Evolutionary conservation across 768 basidiomycete species (phyloP), one percentile per base, ranked within the genome.

Genomic region (Psilocybe sp.): DNA sequence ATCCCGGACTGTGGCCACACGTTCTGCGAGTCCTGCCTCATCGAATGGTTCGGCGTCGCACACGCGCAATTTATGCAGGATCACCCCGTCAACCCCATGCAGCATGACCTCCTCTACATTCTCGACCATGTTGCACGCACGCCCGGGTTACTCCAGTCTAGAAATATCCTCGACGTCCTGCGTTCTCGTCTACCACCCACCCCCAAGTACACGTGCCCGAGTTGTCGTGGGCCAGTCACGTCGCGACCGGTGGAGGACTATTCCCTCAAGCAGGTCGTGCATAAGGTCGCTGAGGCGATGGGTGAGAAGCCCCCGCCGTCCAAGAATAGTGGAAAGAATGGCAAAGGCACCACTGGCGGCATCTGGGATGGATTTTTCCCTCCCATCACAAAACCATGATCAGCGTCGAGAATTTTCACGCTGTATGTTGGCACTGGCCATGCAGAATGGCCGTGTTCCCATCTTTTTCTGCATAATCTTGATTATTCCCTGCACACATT

Each of bases 1-100:
- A 71, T 89, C 16, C 65, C 78, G 5, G 75, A 74, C 36, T 90
- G 87, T 47, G 87, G 87, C 2, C 87, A 90, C 63, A 78, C 80
- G 0, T 88, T 84, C 60, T 90, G 87, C 60, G 68, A 77, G 53
- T 62, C 62, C 5, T 89, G 87, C 56, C 70, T 89, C 7, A 69
- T 73, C 40, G 79, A 82, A 56, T 79, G 77, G 77, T 77, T 79
- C 40, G 60, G 63, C 46, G 77, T 78, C 2, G 74, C 67, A 0
- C 75, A 80, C 44, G 69, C 66, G 0, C 75, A 77, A 53, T 80
- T 85, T 53, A 67, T 79, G 56, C 61, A 66, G 5, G 54, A 62
- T 1, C 61, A 84, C 54, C 84, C 84, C 0, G 57, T 69, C 8
- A 75, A 78, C 57, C 33, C 36, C 4, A 20, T 40, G n/a, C 37